A percentile compares a stretch with the other conserved stretches of the same genome.
Evolutionary conservation across 2,329 filamentous ascomycete genomes (phyloP).

Genomic region (Cercospora sp.): DNA sequence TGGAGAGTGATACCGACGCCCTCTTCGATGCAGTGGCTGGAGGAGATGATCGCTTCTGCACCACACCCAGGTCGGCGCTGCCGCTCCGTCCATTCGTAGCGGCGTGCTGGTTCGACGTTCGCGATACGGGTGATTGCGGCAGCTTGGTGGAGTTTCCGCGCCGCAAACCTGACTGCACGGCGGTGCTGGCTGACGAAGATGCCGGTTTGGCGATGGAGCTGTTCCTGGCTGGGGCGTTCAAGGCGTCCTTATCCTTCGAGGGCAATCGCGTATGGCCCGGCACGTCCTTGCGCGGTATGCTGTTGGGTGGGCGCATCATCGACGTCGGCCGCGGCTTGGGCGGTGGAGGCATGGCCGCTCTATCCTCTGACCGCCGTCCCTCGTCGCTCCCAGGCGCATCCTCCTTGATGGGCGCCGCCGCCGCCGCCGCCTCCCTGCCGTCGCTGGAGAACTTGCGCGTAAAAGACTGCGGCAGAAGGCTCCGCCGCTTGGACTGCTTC

Average conservation of each 20-base stretch:
- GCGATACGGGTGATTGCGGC: slow-evolving; percentile 26
- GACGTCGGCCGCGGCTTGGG: slow-evolving; percentile 27
- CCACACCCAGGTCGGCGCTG: slow-evolving; percentile 17
- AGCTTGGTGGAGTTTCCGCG: slow-evolving; percentile 30
- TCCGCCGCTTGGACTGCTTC: slow-evolving; percentile 35
- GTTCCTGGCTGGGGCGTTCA: slow-evolving; percentile 6
- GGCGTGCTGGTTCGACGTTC: slow-evolving; percentile 19
- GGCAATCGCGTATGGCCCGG: slow-evolving; percentile 22
- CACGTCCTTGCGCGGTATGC: slow-evolving; percentile 21
- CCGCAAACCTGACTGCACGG: slow-evolving; percentile 19
- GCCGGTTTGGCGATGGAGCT: slow-evolving; percentile 15
- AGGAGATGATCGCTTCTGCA: slow-evolving; percentile 11
- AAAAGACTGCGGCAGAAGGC: slow-evolving; percentile 36
- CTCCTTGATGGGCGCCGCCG: slow-evolving; percentile 24
- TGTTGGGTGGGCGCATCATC: slow-evolving; percentile 24
- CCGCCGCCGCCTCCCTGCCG: slow-evolving; percentile 17
- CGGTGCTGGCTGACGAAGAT: not conserved
- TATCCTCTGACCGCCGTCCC: slow-evolving; percentile 21
- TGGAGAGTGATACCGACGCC: slow-evolving; percentile 23
- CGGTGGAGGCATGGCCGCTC: slow-evolving; percentile 35
- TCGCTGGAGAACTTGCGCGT: slow-evolving; percentile 28
- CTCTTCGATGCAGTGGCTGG: slow-evolving; percentile 28
- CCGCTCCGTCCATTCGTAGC: slow-evolving; percentile 9
- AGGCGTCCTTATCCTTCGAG: slow-evolving; percentile 26
- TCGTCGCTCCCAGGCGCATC: slow-evolving; percentile 27